Percentiles rank a stretch among this genome's conserved stretches.
Conservation (phyloP, 2,329 filamentous ascomycete genomes). For the Mycosphaerelloides madeirae region DNA sequence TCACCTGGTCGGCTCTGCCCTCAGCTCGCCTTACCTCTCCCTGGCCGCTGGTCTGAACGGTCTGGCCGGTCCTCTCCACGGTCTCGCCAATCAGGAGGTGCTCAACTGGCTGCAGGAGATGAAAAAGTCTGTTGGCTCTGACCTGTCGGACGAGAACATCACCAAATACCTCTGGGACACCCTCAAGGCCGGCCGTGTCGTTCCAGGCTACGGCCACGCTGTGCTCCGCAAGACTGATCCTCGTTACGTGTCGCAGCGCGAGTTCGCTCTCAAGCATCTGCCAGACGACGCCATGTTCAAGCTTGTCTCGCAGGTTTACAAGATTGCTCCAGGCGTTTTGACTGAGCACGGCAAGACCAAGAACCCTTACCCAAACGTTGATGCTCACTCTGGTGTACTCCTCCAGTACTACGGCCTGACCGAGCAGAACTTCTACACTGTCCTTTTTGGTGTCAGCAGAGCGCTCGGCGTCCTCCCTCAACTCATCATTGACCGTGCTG, state of each 20-base stretch:
- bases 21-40: slow-evolving; percentile 96
- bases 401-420: slow-evolving; percentile 99
- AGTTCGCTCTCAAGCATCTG: slow-evolving; percentile 90
- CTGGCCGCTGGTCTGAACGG: slow-evolving; percentile 95
- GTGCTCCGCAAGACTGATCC: slow-evolving; percentile 99
- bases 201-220: slow-evolving; percentile 96
- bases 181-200: slow-evolving; percentile 90
- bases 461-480: slow-evolving; percentile 98
- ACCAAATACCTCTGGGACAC: slow-evolving; percentile 98
- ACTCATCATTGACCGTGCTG: slow-evolving; percentile 98
- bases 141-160: slow-evolving; percentile 93
- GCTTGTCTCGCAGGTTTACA: slow-evolving; percentile 99
- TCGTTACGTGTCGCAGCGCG: slow-evolving; percentile 96
- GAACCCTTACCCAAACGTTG: slow-evolving; percentile 99
- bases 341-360: slow-evolving; percentile 99
- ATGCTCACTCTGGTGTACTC: slow-evolving; percentile 97
- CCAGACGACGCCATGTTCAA: slow-evolving; percentile 99
- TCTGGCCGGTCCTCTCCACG: slow-evolving; percentile 96
- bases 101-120: slow-evolving; percentile 99
- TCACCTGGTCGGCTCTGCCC: slow-evolving; percentile 91
- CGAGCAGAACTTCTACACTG: slow-evolving; percentile 99
- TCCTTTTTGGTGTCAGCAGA: slow-evolving; percentile 97
- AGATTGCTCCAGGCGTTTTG: slow-evolving; percentile 87
- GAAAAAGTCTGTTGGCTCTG: slow-evolving; percentile 90
- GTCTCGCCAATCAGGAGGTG: slow-evolving; percentile 99